phyloP scores from a whole-genome alignment of 352 stramenopile genomes.

The Phytopythium cucurbitacearum region DNA sequence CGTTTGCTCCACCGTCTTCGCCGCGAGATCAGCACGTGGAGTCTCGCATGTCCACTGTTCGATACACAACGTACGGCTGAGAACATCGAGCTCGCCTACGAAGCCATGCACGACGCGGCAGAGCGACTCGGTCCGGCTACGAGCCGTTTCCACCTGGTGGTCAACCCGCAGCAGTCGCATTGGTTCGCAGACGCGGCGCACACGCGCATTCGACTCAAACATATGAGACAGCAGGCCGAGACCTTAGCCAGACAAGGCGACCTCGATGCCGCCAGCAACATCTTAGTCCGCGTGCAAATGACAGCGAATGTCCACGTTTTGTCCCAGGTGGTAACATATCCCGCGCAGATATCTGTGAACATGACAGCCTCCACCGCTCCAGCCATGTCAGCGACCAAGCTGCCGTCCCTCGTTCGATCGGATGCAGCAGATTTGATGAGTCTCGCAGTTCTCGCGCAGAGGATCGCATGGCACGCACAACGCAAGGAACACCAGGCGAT shows the following conservation, averaged over 20 bases:
- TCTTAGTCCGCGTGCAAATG: background rate
- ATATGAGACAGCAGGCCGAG: background rate
- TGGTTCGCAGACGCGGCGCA: background rate
- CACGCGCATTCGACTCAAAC: background rate
- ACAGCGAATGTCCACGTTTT: too few relatives aligned
- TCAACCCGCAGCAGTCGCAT: constrained; percentile 18
- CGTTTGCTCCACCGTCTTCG: constrained; percentile 23
- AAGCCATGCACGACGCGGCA: constrained; percentile 52
- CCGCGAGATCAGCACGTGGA: constrained; percentile 18
- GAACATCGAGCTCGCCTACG: constrained; percentile 71
- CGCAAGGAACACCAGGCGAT: too few relatives aligned
- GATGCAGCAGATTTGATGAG: too few relatives aligned
- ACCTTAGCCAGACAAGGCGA: background rate
- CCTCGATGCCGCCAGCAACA: background rate
- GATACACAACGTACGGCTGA: constrained; percentile 49
- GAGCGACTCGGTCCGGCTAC: background rate
- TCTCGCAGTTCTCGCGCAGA: too few relatives aligned
- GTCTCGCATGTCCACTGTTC: constrained; percentile 59
- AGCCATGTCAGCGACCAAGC: too few relatives aligned
- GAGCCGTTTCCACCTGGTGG: constrained; percentile 33
- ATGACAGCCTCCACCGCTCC: too few relatives aligned
- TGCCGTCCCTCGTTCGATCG: too few relatives aligned
- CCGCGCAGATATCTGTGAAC: too few relatives aligned
- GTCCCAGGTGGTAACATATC: too few relatives aligned
- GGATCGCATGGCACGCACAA: too few relatives aligned